Base-by-base conservation (phyloP, 805 yeast species). In the Naumovozyma baii region DNA sequence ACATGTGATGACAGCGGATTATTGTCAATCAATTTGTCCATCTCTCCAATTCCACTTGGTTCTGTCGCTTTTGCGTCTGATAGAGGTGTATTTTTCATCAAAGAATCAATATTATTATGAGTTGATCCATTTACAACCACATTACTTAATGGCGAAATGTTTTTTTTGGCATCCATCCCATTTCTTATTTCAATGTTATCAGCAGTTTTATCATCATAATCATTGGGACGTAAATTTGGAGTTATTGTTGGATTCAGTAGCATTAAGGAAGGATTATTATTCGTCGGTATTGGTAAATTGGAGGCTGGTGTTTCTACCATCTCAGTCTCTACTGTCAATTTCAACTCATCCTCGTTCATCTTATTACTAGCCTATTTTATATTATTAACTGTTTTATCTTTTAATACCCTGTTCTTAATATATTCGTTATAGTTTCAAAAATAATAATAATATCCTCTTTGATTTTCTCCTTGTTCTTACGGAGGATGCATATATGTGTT, bases 301-400 rank as follows among this genome's bases (percentile, higher is more conserved):
- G 43, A 34, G 2, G 46, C 44, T 2, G 67, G 57, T 1, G 78
- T 70, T 31, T 76, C 70, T 14, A 77, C 80, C 0, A 80, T 74
- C 49, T 77, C 83, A 0, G 80, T 74, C 48, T 76, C 83, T 22
- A 77, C 83, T 20, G 73, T 72, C 67, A 74, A 68, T 17, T 62
- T 54, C 36, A 61, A 59, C 18, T 52, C 48, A 39, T 53, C 59
- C 33, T 50, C 55, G 18, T 43, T 44, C 50, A 45, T 48, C 44
- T 19, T 29, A 9, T 29, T 10, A 22, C 7, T 22, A 10, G 26
- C 9, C 26, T 22, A 22, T 7, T 22, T 22, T 7, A 22, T 22
- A 22, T 10, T 7, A 22, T 22, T n/a, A n/a, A n/a, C n/a, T n/a
- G n/a, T n/a, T n/a, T n/a, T n/a, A n/a, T n/a, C n/a, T n/a, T n/a